Evolutionary conservation across 2,329 filamentous ascomycete species (phyloP).

Genomic region (Talaromyces sp.): DNA sequence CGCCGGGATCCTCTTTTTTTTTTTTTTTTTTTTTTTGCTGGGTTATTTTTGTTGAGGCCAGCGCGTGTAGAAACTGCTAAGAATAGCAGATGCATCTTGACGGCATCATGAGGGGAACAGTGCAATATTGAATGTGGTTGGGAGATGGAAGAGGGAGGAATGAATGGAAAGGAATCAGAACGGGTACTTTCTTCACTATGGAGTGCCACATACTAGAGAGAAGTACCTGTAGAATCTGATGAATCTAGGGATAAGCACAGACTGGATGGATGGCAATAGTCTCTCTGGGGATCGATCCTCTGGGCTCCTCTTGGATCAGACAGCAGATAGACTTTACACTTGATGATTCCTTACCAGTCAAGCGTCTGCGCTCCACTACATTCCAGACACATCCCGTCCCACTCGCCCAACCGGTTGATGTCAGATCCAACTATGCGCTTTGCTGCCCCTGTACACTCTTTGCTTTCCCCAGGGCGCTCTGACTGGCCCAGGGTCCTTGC

Average conservation of each 20-base stretch:
- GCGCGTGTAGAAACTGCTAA: background rate
- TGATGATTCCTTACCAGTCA: no score
- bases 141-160: background rate
- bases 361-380: conserved; percentile 4
- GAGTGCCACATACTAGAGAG: background rate
- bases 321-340: no score
- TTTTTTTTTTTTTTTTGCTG: background rate
- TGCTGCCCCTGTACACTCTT: conserved; percentile 15
- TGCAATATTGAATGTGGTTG: no score
- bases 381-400: background rate
- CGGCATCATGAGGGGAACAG: no score
- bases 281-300: no score
- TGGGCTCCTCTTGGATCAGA: no score
- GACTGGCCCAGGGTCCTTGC: conserved; percentile 25
- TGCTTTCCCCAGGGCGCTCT: conserved; percentile 12
- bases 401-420: conserved; percentile 22
- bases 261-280: conserved; percentile 2
- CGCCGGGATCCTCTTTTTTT: background rate
- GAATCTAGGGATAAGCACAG: conserved; percentile 26
- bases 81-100: background rate
- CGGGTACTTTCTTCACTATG: background rate
- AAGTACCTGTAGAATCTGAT: background rate
- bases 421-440: conserved; percentile 30
- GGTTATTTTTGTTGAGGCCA: background rate
- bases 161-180: background rate